A percentile compares a stretch with the other conserved stretches of the same genome.
phyloP scores from a whole-genome alignment of 352 stramenopile species.

The Phytophthora melonis region DNA sequence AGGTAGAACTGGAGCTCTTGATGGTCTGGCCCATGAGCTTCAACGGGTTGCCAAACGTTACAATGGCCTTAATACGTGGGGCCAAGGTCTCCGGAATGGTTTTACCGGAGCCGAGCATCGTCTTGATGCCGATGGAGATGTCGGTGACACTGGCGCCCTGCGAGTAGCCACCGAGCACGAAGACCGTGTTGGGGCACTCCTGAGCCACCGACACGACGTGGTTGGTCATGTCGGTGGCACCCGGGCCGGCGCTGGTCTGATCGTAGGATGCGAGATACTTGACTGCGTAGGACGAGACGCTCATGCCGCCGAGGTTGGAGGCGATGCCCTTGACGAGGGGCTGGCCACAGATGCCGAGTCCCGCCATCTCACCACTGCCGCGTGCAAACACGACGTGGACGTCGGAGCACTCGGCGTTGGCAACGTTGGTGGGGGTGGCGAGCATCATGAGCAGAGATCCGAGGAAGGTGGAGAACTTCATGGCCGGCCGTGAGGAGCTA shows the following conservation, averaged over 20 bases:
- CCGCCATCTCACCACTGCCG: conserved; percentile 32
- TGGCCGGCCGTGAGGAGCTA: conserved; percentile 1
- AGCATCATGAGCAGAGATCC: not conserved
- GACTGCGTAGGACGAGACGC: conserved; percentile 43
- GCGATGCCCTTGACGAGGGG: too few relatives aligned
- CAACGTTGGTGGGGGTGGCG: not conserved
- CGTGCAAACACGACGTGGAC: conserved; percentile 41
- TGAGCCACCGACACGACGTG: conserved; percentile 35
- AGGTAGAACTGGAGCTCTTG: conserved; percentile 33
- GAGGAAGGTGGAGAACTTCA: conserved; percentile 9
- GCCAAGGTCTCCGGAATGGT: conserved; percentile 35
- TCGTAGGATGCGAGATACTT: conserved; percentile 28
- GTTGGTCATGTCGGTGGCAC: conserved; percentile 47
- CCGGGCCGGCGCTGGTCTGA: conserved; percentile 22
- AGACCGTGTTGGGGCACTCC: conserved; percentile 43
- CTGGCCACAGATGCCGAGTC: conserved; percentile 36
- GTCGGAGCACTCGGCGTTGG: conserved; percentile 27
- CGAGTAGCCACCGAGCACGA: conserved; percentile 43
- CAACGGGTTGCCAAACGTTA: conserved; percentile 48
- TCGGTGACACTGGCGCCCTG: conserved; percentile 44
- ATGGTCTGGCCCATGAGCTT: conserved; percentile 44
- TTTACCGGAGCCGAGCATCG: conserved; percentile 32
- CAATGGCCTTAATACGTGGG: conserved; percentile 43
- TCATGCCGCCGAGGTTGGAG: conserved; percentile 25
- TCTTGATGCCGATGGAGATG: conserved; percentile 44